Evolutionary conservation across 2,329 filamentous ascomycete genomes (phyloP).

Genomic region (Parastagonospora nodorum): DNA sequence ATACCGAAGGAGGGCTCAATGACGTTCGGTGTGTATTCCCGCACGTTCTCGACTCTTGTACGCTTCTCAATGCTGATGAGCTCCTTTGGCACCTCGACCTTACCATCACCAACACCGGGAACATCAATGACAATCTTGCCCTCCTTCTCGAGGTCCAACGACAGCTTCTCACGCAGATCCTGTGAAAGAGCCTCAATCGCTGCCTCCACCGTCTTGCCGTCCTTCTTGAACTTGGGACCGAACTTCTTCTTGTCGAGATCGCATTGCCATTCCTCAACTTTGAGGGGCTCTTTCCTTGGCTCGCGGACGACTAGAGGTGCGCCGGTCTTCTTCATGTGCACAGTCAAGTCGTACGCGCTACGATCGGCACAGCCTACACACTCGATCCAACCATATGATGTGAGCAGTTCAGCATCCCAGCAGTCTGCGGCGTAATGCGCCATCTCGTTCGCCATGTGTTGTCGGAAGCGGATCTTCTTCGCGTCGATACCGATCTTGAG

Average conservation of each 20-base stretch:
- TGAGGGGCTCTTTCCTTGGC: conserved; percentile 75
- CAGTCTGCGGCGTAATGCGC: conserved; percentile 96
- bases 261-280: conserved; percentile 84
- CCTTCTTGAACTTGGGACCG: conserved; percentile 89
- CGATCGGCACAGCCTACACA: conserved; percentile 96
- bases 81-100: conserved; percentile 79
- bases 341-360: conserved; percentile 90
- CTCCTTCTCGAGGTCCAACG: conserved; percentile 71
- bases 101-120: conserved; percentile 67
- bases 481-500: conserved; percentile 85
- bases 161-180: conserved; percentile 78
- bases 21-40: conserved; percentile 93
- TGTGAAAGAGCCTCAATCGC: conserved; percentile 78
- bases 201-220: conserved; percentile 82
- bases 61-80: conserved; percentile 83
- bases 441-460: conserved; percentile 93
- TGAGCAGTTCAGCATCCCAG: conserved; percentile 94
- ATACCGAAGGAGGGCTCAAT: conserved; percentile 99
- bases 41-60: conserved; percentile 78
- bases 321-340: conserved; percentile 92
- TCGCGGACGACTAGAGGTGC: conserved; percentile 84
- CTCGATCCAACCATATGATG: conserved; percentile 95
- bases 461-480: conserved; percentile 89
- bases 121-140: conserved; percentile 82
- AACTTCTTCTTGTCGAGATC: conserved; percentile 95